Evolutionary conservation across 306 rosid species (phyloP).

Genomic region (Trifolium pratense): DNA sequence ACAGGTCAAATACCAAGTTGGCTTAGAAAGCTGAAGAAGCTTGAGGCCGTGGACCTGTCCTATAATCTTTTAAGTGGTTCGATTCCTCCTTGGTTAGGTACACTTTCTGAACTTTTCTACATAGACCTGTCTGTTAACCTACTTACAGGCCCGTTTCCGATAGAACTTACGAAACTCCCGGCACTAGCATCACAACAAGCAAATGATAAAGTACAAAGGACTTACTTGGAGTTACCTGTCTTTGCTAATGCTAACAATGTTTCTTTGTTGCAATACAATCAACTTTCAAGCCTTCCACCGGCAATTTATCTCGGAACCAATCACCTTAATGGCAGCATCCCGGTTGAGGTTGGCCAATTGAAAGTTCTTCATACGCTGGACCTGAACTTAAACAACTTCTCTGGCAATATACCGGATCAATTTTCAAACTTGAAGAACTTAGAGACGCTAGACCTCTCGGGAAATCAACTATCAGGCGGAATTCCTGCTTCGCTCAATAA

Average conservation of each 20-base stretch:
- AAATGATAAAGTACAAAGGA: constrained; percentile 50
- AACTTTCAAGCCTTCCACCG: constrained; percentile 78
- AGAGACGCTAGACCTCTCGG: constrained; percentile 79
- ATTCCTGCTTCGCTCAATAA: constrained; percentile 74
- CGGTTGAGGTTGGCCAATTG: constrained; percentile 66
- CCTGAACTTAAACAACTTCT: constrained; percentile 68
- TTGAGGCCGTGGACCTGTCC: constrained; percentile 84
- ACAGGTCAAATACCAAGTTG: constrained; percentile 79
- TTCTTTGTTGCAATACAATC: constrained; percentile 75
- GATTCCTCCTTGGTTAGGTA: constrained; percentile 77
- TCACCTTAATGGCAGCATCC: constrained; percentile 68
- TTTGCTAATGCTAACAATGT: constrained; percentile 75
- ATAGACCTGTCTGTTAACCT: constrained; percentile 71
- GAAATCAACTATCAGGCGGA: constrained; percentile 70
- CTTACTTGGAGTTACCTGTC: constrained; percentile 81
- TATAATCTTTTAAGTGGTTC: constrained; percentile 61
- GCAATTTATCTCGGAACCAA: constrained; percentile 71
- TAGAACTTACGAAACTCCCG: constrained; percentile 57
- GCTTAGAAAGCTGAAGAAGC: constrained; percentile 64
- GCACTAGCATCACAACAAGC: constrained; percentile 60
- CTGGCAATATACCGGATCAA: constrained; percentile 73
- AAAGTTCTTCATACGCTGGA: constrained; percentile 67
- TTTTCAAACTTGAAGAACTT: constrained; percentile 70
- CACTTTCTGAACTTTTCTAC: constrained; percentile 76
- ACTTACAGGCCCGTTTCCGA: constrained; percentile 68